Percentiles rank a stretch among this genome's conserved stretches.
These are phyloP conservation scores for Globisporangium splendens DNA, from an alignment of 352 stramenopile genomes.

Conservation along the genomic window DNA sequence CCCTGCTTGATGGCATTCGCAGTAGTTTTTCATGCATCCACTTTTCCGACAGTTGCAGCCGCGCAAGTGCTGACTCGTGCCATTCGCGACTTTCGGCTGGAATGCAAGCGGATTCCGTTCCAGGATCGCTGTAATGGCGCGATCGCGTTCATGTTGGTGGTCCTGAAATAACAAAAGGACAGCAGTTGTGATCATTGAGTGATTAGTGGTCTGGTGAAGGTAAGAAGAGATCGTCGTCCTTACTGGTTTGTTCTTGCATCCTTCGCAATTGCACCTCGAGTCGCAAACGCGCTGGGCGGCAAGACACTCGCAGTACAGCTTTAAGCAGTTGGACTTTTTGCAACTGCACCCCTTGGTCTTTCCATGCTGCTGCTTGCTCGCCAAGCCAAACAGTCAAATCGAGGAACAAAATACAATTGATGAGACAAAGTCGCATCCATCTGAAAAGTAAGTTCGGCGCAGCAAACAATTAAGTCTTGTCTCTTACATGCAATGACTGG, in stretches of 20 bases:
- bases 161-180: conserved; percentile 13
- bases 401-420: no score
- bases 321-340: conserved; percentile 97
- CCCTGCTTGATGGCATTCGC: conserved; percentile 93
- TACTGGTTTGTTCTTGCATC: conserved; percentile 71
- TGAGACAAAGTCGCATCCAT: no score
- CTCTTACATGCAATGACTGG: conserved; percentile 15
- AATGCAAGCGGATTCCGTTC: conserved; percentile 93
- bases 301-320: conserved; percentile 90
- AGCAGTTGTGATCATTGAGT: background rate
- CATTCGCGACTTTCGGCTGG: conserved; percentile 90
- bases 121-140: conserved; percentile 87
- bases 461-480: no score
- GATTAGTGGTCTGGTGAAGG: background rate
- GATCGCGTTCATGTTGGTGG: conserved; percentile 57
- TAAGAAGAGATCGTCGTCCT: no score
- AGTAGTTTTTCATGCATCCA: conserved; percentile 97
- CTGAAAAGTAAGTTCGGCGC: no score
- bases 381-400: no score
- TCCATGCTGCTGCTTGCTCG: conserved; percentile 21
- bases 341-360: conserved; percentile 89
- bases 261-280: conserved; percentile 71
- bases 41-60: conserved; percentile 96
- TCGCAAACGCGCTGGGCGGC: conserved; percentile 66
- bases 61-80: conserved; percentile 82